These are phyloP conservation scores for Cladophialophora carrionii DNA, from an alignment of 2,329 filamentous ascomycete species.

Conservation along the genomic window DNA sequence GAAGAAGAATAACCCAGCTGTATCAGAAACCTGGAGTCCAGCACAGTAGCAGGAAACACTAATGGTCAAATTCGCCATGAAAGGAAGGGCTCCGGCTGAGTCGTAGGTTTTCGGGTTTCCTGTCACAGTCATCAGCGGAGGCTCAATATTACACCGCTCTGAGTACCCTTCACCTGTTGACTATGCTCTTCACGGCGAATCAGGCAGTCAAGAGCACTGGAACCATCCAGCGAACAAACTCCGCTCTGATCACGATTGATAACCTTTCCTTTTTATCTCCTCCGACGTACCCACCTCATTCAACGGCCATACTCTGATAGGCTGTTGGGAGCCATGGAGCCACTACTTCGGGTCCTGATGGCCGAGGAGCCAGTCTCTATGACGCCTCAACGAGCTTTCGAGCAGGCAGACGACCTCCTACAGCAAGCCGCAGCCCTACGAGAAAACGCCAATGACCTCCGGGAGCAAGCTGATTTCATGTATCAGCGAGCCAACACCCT, in stretches of 20 bases:
- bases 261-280: background rate
- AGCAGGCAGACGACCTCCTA: constrained; percentile 20
- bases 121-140: background rate
- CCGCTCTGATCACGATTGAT: background rate
- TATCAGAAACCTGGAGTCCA: constrained; percentile 31
- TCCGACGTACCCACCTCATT: background rate
- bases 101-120: background rate
- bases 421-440: constrained; percentile 21
- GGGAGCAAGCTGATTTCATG: constrained; percentile 15
- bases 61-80: background rate
- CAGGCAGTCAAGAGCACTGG: background rate
- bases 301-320: background rate
- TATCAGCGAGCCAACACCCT: constrained; percentile 21
- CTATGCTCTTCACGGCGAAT: background rate
- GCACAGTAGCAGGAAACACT: constrained; percentile 10
- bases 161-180: background rate
- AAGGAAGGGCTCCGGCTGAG: background rate
- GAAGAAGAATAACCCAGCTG: constrained; percentile 44
- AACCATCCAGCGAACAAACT: background rate
- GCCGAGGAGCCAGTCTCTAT: constrained; percentile 15
- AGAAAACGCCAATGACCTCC: constrained; percentile 13
- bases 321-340: constrained; percentile 13
- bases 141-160: background rate
- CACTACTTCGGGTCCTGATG: constrained; percentile 19
- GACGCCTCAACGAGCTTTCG: constrained; percentile 23